These are phyloP conservation scores for Acanthamoeba triangularis DNA, from an alignment of 208 protist species.

Conservation along the genomic window DNA sequence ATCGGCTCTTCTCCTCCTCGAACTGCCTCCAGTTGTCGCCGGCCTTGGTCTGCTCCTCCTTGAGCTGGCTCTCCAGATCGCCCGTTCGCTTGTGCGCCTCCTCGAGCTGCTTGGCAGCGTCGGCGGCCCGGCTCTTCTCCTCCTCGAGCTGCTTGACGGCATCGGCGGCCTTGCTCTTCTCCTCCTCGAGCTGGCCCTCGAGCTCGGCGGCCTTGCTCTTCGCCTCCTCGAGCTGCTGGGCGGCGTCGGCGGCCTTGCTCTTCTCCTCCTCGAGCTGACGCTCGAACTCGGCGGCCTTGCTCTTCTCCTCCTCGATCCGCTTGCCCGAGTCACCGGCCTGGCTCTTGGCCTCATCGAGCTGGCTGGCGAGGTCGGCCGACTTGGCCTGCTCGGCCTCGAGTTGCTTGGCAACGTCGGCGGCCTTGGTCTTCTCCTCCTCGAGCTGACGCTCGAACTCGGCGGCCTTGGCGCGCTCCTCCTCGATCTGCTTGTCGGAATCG, in stretches of 20 bases:
- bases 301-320: not conserved
- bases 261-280: conserved; percentile 12
- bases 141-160: not conserved
- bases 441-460: conserved; percentile 47
- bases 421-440: conserved; percentile 2
- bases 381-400: conserved; percentile 29
- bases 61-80: not conserved
- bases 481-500: conserved; percentile 7
- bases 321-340: not conserved
- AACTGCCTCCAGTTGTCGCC: conserved; percentile 43
- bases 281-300: not conserved
- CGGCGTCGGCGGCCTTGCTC: not conserved
- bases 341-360: conserved; percentile 11
- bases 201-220: not conserved
- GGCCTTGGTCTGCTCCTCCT: conserved; percentile 61
- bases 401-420: not conserved
- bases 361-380: not conserved
- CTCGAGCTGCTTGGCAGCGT: not conserved
- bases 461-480: not conserved
- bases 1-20: conserved; percentile 54
- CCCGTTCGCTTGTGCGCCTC: conserved; percentile 38
- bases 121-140: not conserved
- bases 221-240: not conserved
- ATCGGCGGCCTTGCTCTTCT: not conserved
- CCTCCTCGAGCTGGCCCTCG: not conserved